A percentile compares a stretch with the other conserved stretches of the same genome.
Evolutionary conservation across 2,329 filamentous ascomycete species (phyloP).

Genomic region (Bertia moriformis): DNA sequence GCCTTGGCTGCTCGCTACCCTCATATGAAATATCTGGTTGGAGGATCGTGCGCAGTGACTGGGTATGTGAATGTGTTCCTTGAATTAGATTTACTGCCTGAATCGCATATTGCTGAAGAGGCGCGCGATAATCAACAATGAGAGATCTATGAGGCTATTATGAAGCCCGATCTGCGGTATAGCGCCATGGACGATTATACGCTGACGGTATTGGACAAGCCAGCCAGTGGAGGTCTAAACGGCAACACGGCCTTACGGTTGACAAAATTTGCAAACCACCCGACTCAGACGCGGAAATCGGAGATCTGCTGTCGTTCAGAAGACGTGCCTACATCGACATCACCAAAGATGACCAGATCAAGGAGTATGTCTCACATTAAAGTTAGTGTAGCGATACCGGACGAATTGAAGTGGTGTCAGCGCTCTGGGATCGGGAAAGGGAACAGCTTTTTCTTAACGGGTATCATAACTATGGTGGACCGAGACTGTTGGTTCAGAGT

Average conservation of each 20-base stretch:
- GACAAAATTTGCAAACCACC: background rate
- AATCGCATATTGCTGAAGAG: conserved; percentile 19
- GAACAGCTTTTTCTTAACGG: too few relatives aligned
- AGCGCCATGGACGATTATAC: conserved; percentile 21
- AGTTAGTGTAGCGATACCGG: background rate
- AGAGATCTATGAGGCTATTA: conserved; percentile 15
- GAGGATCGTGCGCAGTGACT: conserved; percentile 19
- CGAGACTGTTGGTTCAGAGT: too few relatives aligned
- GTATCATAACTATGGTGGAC: too few relatives aligned
- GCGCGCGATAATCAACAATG: conserved; percentile 11
- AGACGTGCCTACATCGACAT: background rate
- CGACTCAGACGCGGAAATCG: background rate
- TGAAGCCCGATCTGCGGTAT: conserved; percentile 12
- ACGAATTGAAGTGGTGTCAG: background rate
- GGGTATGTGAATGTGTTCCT: conserved; percentile 17
- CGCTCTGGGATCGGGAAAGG: too few relatives aligned
- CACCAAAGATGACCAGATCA: background rate
- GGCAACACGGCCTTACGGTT: background rate
- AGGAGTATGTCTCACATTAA: background rate
- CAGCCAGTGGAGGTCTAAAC: background rate
- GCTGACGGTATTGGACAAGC: conserved; percentile 3
- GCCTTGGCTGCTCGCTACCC: conserved; percentile 14
- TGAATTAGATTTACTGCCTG: conserved; percentile 19
- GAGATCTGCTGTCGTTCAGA: background rate
- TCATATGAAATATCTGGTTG: conserved; percentile 16